These are phyloP conservation scores for Prunus armeniaca DNA, from an alignment of 306 rosid genomes.

Conservation along the genomic window DNA sequence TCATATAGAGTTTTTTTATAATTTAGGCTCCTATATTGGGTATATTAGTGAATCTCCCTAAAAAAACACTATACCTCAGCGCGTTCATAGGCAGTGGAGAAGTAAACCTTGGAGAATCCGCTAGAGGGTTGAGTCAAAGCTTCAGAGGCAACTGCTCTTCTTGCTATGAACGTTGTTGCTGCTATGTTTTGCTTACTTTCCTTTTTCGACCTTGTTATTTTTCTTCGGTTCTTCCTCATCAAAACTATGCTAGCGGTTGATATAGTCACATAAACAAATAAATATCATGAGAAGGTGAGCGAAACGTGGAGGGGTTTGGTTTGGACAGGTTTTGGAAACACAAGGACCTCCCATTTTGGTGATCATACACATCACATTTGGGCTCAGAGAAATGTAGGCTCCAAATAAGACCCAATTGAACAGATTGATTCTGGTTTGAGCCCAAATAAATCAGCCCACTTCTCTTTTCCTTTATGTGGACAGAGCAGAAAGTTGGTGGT, in stretches of 20 bases:
- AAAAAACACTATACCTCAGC: conserved; percentile 25
- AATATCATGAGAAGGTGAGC: neutral
- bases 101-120: conserved; percentile 2
- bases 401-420: too few relatives aligned
- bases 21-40: too few relatives aligned
- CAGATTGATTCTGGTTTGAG: too few relatives aligned
- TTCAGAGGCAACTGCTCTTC: conserved; percentile 15
- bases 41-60: too few relatives aligned
- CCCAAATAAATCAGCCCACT: too few relatives aligned
- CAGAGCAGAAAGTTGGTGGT: too few relatives aligned
- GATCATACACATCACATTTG: neutral
- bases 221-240: neutral
- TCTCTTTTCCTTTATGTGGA: too few relatives aligned
- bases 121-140: neutral
- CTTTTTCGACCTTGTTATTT: too few relatives aligned
- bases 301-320: conserved; percentile 21
- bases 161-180: conserved; percentile 15
- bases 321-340: conserved; percentile 6
- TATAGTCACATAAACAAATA: neutral
- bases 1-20: too few relatives aligned
- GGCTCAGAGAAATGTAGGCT: too few relatives aligned
- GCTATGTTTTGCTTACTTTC: neutral
- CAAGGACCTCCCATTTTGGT: neutral
- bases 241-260: neutral
- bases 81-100: conserved; percentile 35